These are phyloP conservation scores for Capsella rubella DNA, from an alignment of 441 rosid genomes.

Conservation along the genomic window DNA sequence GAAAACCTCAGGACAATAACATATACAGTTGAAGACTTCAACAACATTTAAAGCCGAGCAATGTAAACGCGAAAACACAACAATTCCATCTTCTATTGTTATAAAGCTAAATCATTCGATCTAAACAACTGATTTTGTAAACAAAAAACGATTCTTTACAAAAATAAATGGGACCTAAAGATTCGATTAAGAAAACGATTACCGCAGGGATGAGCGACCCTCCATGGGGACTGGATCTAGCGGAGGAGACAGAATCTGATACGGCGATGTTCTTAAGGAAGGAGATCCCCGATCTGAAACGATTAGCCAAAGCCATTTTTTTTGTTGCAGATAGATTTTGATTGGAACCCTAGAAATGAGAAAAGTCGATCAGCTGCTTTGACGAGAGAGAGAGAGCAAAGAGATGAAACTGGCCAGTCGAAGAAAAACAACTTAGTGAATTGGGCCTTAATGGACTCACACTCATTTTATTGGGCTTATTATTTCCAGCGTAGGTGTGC, in stretches of 20 bases:
- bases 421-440: neutral
- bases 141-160: neutral
- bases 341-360: conserved; percentile 46
- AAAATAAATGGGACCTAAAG: neutral
- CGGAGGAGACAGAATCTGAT: conserved; percentile 51
- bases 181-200: conserved; percentile 21
- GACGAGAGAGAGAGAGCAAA: neutral
- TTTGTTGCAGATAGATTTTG: conserved; percentile 27
- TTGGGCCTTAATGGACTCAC: conserved; percentile 34
- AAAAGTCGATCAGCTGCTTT: conserved; percentile 26
- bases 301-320: conserved; percentile 64
- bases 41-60: conserved; percentile 2
- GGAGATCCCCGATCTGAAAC: conserved; percentile 74
- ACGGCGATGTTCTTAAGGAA: conserved; percentile 53
- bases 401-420: conserved; percentile 22
- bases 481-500: neutral
- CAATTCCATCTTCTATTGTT: neutral
- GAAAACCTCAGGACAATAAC: neutral
- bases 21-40: conserved; percentile 5
- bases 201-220: conserved; percentile 63
- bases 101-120: neutral
- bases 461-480: conserved; percentile 24
- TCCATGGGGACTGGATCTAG: conserved; percentile 49
- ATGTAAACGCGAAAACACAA: conserved; percentile 3
- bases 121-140: neutral